phyloP scores from a whole-genome alignment of 2,329 filamentous ascomycete species.

The Chrysoporthe cubensis region DNA sequence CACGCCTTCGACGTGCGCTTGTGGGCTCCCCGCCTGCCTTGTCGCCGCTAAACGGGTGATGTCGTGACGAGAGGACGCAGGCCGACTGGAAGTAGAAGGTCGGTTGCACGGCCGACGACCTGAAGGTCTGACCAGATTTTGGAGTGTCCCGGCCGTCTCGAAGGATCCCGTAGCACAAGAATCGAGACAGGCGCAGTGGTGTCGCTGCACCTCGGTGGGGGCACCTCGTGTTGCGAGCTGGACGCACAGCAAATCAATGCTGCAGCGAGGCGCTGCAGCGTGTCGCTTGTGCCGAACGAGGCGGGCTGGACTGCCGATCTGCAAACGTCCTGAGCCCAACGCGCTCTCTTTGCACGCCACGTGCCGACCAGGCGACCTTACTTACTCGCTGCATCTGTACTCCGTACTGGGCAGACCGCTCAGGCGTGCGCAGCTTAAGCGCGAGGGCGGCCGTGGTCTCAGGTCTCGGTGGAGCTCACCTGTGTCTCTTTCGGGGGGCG shows the following conservation, averaged over 20 bases:
- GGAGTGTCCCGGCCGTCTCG: neutral
- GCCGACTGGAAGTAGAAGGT: neutral
- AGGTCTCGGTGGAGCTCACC: too few species aligned
- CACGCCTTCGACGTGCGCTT: neutral
- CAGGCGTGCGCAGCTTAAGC: too few species aligned
- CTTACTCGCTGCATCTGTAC: too few species aligned
- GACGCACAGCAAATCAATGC: conserved; percentile 4
- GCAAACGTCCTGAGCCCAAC: too few species aligned
- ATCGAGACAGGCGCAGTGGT: neutral
- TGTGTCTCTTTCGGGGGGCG: too few species aligned
- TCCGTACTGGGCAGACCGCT: too few species aligned
- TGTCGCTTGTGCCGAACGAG: neutral
- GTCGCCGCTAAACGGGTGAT: neutral
- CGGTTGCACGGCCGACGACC: neutral
- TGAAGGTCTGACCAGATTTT: neutral
- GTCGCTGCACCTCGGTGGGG: conserved; percentile 8
- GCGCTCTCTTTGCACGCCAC: too few species aligned
- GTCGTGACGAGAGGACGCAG: neutral
- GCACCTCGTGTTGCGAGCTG: conserved; percentile 8
- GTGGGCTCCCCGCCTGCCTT: neutral
- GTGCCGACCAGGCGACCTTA: too few species aligned
- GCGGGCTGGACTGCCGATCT: neutral
- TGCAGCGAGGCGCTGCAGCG: neutral
- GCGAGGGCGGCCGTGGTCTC: too few species aligned
- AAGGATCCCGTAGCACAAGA: conserved; percentile 1